Evolutionary conservation across 73 alveolate species (phyloP).

Genomic region (Blepharisma japonicum): DNA sequence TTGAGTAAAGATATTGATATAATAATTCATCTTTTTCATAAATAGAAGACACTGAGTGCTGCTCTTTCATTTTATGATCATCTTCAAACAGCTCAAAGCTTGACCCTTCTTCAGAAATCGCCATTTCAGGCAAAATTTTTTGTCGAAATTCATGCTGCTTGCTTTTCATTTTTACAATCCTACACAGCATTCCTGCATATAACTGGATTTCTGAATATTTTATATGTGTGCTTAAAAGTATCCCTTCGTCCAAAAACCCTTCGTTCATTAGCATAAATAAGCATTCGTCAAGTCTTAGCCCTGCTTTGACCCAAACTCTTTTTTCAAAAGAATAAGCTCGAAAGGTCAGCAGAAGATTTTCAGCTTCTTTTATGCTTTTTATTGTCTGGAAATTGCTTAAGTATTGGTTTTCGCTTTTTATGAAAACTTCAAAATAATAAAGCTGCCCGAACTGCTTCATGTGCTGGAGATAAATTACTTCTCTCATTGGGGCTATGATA

Average conservation of each 20-base stretch:
- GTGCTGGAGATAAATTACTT: background rate
- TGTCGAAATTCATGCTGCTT: background rate
- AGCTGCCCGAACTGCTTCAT: background rate
- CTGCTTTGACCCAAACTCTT: slow-evolving; percentile 7
- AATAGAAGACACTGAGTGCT: slow-evolving; percentile 13
- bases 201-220: background rate
- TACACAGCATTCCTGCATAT: slow-evolving; percentile 10
- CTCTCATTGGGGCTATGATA: slow-evolving; percentile 2
- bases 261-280: background rate
- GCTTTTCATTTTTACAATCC: slow-evolving; percentile 11
- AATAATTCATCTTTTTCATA: background rate
- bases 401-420: background rate
- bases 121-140: background rate
- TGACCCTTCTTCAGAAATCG: background rate
- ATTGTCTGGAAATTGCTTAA: background rate
- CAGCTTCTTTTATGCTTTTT: slow-evolving; percentile 20
- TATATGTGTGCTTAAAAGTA: background rate
- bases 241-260: slow-evolving; percentile 11
- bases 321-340: background rate
- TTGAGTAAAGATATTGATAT: background rate
- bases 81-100: slow-evolving; percentile 7
- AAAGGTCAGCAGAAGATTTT: background rate
- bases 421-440: slow-evolving; percentile 13
- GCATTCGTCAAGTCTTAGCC: background rate
- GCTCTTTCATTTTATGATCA: background rate